A percentile compares a stretch with the other conserved stretches of the same genome.
Conservation (phyloP, 2,329 filamentous ascomycete species). For the Botrytis fabae region DNA sequence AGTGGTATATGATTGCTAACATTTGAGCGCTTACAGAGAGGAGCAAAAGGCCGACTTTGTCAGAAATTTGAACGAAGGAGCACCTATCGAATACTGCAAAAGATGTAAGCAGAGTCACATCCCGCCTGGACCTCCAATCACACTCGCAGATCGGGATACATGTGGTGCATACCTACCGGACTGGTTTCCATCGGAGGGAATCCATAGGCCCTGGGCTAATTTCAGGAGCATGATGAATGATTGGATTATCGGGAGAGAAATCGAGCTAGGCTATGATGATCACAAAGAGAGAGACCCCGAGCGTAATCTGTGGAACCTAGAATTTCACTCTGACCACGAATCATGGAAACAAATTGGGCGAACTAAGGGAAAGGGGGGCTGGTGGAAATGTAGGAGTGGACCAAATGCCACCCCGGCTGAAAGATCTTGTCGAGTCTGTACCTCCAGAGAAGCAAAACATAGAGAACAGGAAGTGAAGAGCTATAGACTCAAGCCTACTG, state of each 20-base stretch:
- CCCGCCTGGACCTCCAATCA: constrained; percentile 29
- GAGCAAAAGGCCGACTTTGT: constrained; percentile 24
- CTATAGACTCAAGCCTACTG: background rate
- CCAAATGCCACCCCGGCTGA: constrained; percentile 29
- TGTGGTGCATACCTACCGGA: constrained; percentile 36
- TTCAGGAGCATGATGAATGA: constrained; percentile 30
- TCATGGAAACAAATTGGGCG: constrained; percentile 33
- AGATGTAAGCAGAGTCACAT: constrained; percentile 36
- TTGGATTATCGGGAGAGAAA: constrained; percentile 27
- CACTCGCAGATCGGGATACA: constrained; percentile 34
- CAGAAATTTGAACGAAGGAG: constrained; percentile 23
- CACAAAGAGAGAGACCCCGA: constrained; percentile 15
- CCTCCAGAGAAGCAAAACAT: background rate
- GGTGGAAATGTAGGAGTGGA: constrained; percentile 37
- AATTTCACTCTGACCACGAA: constrained; percentile 32
- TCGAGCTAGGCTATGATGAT: constrained; percentile 23
- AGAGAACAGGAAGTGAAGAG: background rate
- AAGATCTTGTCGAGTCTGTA: constrained; percentile 28
- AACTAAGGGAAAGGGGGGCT: constrained; percentile 28
- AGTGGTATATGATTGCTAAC: background rate
- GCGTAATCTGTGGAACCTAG: constrained; percentile 28
- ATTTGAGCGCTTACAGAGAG: background rate
- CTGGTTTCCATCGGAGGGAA: constrained; percentile 35
- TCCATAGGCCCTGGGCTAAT: constrained; percentile 29
- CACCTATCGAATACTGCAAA: constrained; percentile 31